phyloP scores from a whole-genome alignment of 2,329 filamentous ascomycete genomes.

The Epichloe elymi region DNA sequence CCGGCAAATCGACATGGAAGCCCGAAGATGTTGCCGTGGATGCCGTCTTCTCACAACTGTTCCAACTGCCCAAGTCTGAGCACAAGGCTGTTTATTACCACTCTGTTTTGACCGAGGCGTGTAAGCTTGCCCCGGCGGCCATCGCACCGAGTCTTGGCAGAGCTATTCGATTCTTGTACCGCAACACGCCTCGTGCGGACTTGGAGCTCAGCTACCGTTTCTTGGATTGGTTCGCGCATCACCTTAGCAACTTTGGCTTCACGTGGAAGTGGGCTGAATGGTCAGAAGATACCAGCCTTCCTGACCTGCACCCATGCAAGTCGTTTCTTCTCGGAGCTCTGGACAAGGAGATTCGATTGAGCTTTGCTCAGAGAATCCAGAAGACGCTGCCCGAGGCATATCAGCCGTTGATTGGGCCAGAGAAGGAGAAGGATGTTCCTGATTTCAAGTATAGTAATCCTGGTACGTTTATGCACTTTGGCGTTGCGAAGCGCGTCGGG shows the following conservation, averaged over 20 bases:
- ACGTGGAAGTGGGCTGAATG: constrained; percentile 99
- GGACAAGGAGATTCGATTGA: constrained; percentile 93
- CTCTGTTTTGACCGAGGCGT: constrained; percentile 83
- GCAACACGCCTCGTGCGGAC: constrained; percentile 70
- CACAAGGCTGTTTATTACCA: constrained; percentile 97
- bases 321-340: constrained; percentile 83
- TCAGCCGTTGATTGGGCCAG: constrained; percentile 64
- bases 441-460: constrained; percentile 81
- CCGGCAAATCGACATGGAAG: constrained; percentile 72
- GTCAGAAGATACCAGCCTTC: constrained; percentile 71
- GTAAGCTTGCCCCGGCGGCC: constrained; percentile 91
- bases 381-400: constrained; percentile 82
- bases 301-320: constrained; percentile 72
- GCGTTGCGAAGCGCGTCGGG: no score
- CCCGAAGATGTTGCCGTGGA: constrained; percentile 96
- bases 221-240: constrained; percentile 95
- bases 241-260: constrained; percentile 97
- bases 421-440: constrained; percentile 90
- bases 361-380: constrained; percentile 91
- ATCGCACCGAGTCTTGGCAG: constrained; percentile 88
- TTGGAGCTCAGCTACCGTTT: constrained; percentile 78
- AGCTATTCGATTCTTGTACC: constrained; percentile 84
- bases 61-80: constrained; percentile 74
- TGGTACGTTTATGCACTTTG: constrained; percentile 34
- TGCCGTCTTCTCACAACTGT: constrained; percentile 89